Evolutionary conservation across 2,329 filamentous ascomycete genomes (phyloP).

Genomic region (Bertia moriformis): DNA sequence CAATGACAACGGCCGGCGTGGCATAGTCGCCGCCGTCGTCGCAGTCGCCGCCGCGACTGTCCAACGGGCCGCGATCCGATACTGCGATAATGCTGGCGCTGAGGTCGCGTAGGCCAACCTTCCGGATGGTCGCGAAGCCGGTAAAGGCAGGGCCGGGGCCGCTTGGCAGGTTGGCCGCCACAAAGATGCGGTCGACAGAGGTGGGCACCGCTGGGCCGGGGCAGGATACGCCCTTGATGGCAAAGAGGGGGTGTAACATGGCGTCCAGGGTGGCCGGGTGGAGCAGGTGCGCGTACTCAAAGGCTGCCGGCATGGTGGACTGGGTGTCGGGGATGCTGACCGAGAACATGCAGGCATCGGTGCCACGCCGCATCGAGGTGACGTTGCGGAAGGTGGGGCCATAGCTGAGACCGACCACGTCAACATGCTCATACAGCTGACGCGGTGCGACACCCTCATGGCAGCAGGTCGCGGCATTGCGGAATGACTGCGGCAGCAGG

Average conservation of each 20-base stretch:
- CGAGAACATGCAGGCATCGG: slow-evolving; percentile 17
- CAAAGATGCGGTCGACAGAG: slow-evolving; percentile 25
- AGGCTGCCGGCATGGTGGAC: slow-evolving; percentile 33
- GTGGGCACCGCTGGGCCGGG: slow-evolving; percentile 41
- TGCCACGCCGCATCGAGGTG: slow-evolving; percentile 14
- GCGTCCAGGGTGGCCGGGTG: slow-evolving; percentile 42
- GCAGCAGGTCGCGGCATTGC: slow-evolving; percentile 12
- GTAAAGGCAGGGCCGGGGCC: slow-evolving; percentile 18
- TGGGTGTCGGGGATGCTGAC: slow-evolving; percentile 29
- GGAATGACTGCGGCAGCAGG: slow-evolving; percentile 3
- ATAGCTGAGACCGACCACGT: slow-evolving; percentile 6
- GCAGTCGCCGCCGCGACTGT: no score
- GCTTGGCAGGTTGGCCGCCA: slow-evolving; percentile 22
- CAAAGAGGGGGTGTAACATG: slow-evolving; percentile 36
- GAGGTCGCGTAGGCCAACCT: slow-evolving; percentile 20
- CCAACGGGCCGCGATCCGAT: no score
- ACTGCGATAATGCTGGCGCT: slow-evolving; percentile 27
- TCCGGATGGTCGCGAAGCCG: slow-evolving; percentile 23
- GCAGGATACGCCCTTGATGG: slow-evolving; percentile 22
- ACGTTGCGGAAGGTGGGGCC: slow-evolving; percentile 14
- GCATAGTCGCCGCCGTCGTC: slow-evolving; percentile 15
- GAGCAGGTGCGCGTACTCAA: slow-evolving; percentile 37
- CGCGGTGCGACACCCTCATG: slow-evolving; percentile 19
- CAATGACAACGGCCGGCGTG: slow-evolving; percentile 3
- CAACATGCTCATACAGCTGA: slow-evolving; percentile 8